These are phyloP conservation scores for Neonectria hederae DNA, from an alignment of 2,329 filamentous ascomycete species.

Conservation along the genomic window DNA sequence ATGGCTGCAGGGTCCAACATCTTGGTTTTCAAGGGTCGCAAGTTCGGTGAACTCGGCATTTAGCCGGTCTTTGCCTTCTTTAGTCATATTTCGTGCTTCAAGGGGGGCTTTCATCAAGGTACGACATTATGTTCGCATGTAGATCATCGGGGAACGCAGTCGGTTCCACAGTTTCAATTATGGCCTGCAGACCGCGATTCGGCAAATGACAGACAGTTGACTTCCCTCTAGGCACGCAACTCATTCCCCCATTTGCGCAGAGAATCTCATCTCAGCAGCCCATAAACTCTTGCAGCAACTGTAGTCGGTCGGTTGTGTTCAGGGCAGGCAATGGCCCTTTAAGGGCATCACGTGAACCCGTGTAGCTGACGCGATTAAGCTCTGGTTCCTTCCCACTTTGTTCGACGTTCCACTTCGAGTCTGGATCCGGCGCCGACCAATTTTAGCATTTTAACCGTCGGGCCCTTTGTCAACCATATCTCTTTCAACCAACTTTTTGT, in stretches of 20 bases:
- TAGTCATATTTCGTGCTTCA: not conserved
- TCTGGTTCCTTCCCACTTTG: slow-evolving; percentile 8
- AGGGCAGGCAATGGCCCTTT: not conserved
- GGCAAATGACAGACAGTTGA: not conserved
- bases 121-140: not conserved
- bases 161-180: not conserved
- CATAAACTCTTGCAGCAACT: not conserved
- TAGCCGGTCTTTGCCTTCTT: not conserved
- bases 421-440: slow-evolving; percentile 9
- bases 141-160: not conserved
- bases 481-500: slow-evolving; percentile 9
- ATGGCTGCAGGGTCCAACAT: not conserved
- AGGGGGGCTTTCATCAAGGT: not conserved
- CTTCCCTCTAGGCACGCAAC: not conserved
- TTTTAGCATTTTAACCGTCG: slow-evolving; percentile 32
- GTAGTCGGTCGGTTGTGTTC: not conserved
- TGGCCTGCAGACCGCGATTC: not conserved
- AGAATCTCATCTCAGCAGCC: not conserved
- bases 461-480: slow-evolving; percentile 8
- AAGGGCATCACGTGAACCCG: slow-evolving; percentile 42
- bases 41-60: not conserved
- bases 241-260: not conserved
- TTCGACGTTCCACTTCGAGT: slow-evolving; percentile 1
- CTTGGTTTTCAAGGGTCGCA: not conserved
- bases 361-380: slow-evolving; percentile 36